phyloP scores from a whole-genome alignment of 306 rosid genomes.

The Pterocarpus macrocarpus region DNA sequence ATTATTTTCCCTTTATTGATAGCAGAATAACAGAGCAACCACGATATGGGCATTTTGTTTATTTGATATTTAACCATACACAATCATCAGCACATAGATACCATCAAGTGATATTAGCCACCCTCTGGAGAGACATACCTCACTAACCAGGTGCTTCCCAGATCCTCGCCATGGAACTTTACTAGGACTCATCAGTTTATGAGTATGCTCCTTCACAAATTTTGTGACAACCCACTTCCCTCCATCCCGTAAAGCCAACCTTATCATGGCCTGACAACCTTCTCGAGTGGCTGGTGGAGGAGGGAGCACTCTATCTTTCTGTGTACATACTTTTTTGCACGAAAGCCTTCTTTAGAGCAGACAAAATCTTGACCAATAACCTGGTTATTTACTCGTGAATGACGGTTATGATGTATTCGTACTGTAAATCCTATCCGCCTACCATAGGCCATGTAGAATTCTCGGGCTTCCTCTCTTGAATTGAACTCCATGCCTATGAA shows the following conservation, averaged over 20 bases:
- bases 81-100: conserved; percentile 14
- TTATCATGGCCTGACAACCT: conserved; percentile 85
- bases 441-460: conserved; percentile 70
- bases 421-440: conserved; percentile 71
- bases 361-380: conserved; percentile 86
- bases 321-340: conserved; percentile 75
- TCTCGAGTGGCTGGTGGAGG: conserved; percentile 78
- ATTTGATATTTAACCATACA: background rate
- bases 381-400: conserved; percentile 74
- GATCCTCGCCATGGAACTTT: conserved; percentile 81
- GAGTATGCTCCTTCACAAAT: conserved; percentile 76
- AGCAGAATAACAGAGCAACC: conserved; percentile 28
- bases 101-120: conserved; percentile 5
- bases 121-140: conserved; percentile 59
- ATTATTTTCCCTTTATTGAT: background rate
- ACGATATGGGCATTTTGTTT: background rate
- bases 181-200: conserved; percentile 73
- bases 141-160: conserved; percentile 71
- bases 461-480: conserved; percentile 83
- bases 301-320: conserved; percentile 81
- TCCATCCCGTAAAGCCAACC: conserved; percentile 71
- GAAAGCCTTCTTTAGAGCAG: conserved; percentile 82
- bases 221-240: conserved; percentile 79
- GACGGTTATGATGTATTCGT: conserved; percentile 82
- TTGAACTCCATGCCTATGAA: conserved; percentile 70